A percentile compares a stretch with the other conserved stretches of the same genome.
Evolutionary conservation across 2,329 filamentous ascomycete species (phyloP).

Genomic region (Calonectria pauciramosa): DNA sequence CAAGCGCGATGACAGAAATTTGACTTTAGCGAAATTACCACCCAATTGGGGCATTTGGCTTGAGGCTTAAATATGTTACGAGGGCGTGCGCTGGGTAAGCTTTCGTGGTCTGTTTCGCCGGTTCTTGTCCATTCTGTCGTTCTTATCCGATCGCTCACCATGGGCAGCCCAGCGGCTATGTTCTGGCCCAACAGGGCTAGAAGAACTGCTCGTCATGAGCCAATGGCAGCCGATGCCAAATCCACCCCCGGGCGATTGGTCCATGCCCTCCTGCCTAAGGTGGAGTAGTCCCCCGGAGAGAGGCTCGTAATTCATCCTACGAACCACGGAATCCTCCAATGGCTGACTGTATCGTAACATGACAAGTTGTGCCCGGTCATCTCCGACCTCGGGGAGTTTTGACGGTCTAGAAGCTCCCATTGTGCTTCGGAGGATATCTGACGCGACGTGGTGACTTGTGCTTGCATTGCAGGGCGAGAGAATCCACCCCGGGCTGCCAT

Average conservation of each 20-base stretch:
- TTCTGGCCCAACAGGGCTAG: neutral
- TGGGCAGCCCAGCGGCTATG: neutral
- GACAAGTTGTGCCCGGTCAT: neutral
- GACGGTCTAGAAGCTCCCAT: neutral
- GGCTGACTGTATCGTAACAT: neutral
- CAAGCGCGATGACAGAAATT: neutral
- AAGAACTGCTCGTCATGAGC: neutral
- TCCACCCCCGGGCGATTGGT: neutral
- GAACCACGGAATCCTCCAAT: neutral
- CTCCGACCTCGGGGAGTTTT: neutral
- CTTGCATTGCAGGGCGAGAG: neutral
- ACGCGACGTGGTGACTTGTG: neutral
- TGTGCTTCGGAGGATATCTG: neutral
- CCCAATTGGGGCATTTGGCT: neutral
- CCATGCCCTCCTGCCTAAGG: neutral
- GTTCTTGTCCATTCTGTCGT: neutral
- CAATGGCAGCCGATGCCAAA: neutral
- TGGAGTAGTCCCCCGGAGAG: neutral
- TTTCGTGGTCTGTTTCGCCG: neutral
- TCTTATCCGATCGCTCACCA: neutral
- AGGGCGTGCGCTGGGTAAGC: neutral
- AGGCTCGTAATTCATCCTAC: neutral
- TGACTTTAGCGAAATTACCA: neutral
- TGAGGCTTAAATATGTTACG: neutral
- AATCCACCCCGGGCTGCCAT: neutral